Conservation (phyloP, 805 yeast species). For the Hanseniaspora taiwanica region DNA sequence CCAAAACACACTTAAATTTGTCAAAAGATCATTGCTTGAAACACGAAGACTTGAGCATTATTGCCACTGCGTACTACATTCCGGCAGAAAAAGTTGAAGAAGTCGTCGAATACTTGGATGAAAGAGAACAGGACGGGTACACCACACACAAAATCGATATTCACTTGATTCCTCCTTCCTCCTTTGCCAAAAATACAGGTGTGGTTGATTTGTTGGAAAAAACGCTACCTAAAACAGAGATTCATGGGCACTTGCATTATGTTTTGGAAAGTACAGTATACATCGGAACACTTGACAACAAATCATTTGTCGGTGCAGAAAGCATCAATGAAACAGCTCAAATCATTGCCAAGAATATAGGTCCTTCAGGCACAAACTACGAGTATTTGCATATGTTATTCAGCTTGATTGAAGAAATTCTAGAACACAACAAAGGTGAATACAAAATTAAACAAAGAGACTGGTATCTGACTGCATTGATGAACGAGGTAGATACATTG, state of each 20-base stretch:
- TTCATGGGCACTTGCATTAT: conserved; percentile 24
- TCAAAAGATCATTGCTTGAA: conserved; percentile 6
- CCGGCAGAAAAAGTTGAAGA: conserved; percentile 46
- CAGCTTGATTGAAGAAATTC: conserved; percentile 32
- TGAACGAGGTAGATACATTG: conserved; percentile 17
- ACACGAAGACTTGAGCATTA: conserved; percentile 36
- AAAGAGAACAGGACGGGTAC: conserved; percentile 85
- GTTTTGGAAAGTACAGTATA: conserved; percentile 51
- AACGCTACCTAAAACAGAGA: conserved; percentile 21
- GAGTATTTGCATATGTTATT: conserved; percentile 54
- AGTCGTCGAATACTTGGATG: conserved; percentile 59
- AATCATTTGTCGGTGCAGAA: conserved; percentile 80
- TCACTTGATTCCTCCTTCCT: conserved; percentile 26
- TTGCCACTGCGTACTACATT: conserved; percentile 80
- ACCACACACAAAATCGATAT: conserved; percentile 55
- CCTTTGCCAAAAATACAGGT: conserved; percentile 6
- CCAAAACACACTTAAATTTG: conserved; percentile 14
- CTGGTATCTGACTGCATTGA: conserved; percentile 28
- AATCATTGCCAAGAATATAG: conserved; percentile 41
- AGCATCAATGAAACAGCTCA: conserved; percentile 41
- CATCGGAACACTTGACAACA: conserved; percentile 72
- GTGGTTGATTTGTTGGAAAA: conserved; percentile 7
- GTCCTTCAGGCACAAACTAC: conserved; percentile 72
- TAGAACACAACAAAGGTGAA: conserved; percentile 9
- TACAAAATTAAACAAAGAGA: conserved; percentile 19